phyloP scores from a whole-genome alignment of 2,329 filamentous ascomycete species.

The Diaporthe ilicicola region DNA sequence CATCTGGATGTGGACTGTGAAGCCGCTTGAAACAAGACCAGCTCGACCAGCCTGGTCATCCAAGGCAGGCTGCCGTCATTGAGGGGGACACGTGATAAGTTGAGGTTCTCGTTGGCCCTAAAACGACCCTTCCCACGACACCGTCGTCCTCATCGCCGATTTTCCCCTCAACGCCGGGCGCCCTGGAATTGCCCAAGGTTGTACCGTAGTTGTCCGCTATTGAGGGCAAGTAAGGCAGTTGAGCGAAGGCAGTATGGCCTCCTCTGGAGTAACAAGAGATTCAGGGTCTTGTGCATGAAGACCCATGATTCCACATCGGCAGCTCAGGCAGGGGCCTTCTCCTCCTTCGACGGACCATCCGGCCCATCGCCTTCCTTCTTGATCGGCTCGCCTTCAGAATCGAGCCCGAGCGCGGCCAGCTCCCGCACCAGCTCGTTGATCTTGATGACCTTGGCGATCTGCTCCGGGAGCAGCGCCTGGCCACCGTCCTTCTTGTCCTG shows the following conservation, averaged over 20 bases:
- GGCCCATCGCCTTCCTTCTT: constrained; percentile 24
- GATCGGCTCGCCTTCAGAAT: constrained; percentile 73
- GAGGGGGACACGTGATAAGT: background rate
- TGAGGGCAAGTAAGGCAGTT: background rate
- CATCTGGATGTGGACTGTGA: background rate
- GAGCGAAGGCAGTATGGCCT: background rate
- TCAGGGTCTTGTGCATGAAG: background rate
- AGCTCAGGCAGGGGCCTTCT: constrained; percentile 31
- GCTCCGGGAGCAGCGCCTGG: constrained; percentile 85
- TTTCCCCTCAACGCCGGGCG: background rate
- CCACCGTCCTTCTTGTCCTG: constrained; percentile 91
- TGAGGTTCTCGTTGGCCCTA: background rate
- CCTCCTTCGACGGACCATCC: constrained; percentile 22
- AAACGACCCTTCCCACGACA: background rate
- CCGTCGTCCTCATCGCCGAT: background rate
- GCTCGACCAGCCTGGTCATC: background rate
- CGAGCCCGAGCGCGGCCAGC: constrained; percentile 84
- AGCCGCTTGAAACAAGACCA: background rate
- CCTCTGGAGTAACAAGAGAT: background rate
- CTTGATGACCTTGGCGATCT: constrained; percentile 97
- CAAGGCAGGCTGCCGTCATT: background rate
- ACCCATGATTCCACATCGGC: background rate
- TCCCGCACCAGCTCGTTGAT: constrained; percentile 94
- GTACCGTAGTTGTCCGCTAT: background rate
- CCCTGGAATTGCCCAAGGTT: background rate